These are phyloP conservation scores for Metarhizium rileyi DNA, from an alignment of 2,329 filamentous ascomycete species.

Conservation along the genomic window DNA sequence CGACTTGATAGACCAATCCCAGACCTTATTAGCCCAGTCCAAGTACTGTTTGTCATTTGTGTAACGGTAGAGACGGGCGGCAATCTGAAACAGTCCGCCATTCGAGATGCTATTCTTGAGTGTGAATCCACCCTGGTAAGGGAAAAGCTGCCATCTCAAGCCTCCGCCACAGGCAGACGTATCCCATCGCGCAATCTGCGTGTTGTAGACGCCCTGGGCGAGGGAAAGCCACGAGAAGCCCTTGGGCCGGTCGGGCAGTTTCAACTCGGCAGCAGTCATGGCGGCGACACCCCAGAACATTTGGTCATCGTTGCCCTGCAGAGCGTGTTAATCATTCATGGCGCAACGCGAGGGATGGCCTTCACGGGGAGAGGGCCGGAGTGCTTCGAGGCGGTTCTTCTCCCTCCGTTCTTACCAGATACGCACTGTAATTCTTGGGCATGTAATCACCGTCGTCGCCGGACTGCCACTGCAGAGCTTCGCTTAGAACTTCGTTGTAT, in stretches of 20 bases:
- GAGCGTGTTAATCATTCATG: too few species aligned
- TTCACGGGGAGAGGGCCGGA: too few species aligned
- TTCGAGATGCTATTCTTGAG: neutral
- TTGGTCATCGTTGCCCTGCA: conserved; percentile 63
- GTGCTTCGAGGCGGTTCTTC: too few species aligned
- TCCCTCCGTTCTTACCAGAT: too few species aligned
- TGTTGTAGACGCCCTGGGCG: neutral
- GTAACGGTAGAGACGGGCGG: neutral
- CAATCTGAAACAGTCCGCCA: neutral
- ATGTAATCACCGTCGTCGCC: conserved; percentile 47
- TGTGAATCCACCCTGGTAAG: too few species aligned
- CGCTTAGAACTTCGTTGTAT: conserved; percentile 49
- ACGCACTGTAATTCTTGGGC: conserved; percentile 49
- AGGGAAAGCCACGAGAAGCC: conserved; percentile 29
- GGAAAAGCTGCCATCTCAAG: neutral
- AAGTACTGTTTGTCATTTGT: neutral
- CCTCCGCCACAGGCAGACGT: neutral
- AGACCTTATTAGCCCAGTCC: conserved; percentile 42
- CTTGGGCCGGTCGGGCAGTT: conserved; percentile 48
- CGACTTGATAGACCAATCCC: conserved; percentile 47
- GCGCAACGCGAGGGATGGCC: too few species aligned
- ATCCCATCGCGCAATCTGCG: neutral
- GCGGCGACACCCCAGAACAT: conserved; percentile 60
- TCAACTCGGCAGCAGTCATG: conserved; percentile 55
- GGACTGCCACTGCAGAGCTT: conserved; percentile 47